A percentile compares a stretch with the other conserved stretches of the same genome.
Evolutionary conservation across 306 rosid species (phyloP).

Genomic region (Crotalaria pallida): DNA sequence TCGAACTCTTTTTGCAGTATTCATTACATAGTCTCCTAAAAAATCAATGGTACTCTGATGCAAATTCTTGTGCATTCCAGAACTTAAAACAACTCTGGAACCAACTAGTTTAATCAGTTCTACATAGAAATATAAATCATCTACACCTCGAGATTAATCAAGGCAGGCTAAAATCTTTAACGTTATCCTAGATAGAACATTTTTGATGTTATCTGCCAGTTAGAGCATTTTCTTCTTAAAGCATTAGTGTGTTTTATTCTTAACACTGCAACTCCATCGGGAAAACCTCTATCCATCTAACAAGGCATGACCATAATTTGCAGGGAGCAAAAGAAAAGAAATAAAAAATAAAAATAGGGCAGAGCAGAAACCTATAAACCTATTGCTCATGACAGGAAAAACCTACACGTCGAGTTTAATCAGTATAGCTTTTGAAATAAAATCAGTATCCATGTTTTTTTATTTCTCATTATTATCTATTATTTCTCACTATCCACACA

Average conservation of each 20-base stretch:
- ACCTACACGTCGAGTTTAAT: no score
- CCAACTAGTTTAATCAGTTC: background rate
- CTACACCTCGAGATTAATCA: background rate
- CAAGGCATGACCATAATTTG: background rate
- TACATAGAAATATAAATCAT: background rate
- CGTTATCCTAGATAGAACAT: background rate
- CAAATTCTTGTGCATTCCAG: background rate
- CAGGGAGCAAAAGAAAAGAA: background rate
- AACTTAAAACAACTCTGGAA: background rate
- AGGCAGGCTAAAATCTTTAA: background rate
- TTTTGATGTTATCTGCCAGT: background rate
- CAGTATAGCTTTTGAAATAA: no score
- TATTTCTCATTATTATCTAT: no score
- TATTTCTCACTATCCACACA: no score
- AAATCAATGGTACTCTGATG: background rate
- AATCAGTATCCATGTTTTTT: no score
- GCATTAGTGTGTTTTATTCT: no score
- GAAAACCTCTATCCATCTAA: conserved; percentile 1
- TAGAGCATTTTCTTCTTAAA: background rate
- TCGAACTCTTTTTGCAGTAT: conserved; percentile 2
- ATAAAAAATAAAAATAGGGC: no score
- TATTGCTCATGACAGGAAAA: background rate
- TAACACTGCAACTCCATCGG: background rate
- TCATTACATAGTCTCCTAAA: background rate
- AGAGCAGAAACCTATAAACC: background rate